phyloP scores from a whole-genome alignment of 2,329 filamentous ascomycete genomes.

The Colletotrichum trifolii region DNA sequence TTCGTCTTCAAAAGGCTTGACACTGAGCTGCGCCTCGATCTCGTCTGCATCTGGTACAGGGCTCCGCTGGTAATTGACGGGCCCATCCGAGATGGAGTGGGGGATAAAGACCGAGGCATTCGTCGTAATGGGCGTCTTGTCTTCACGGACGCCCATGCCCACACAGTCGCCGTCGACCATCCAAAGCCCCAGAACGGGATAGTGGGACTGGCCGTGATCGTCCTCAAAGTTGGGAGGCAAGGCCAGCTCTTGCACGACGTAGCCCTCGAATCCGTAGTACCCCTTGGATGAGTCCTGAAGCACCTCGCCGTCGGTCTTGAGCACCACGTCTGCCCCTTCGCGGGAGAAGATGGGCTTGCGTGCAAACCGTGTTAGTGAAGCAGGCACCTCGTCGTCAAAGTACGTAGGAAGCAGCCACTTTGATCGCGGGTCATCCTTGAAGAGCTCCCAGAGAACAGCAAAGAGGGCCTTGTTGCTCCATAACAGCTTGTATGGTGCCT shows the following conservation, averaged over 20 bases:
- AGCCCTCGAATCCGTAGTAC: conserved; percentile 3
- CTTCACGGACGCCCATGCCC: conserved; percentile 8
- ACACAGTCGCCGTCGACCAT: conserved; percentile 7
- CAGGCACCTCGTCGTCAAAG: background rate
- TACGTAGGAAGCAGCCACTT: conserved; percentile 23
- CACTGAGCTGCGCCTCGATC: background rate
- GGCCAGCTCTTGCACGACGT: conserved; percentile 9
- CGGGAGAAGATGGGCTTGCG: conserved; percentile 23
- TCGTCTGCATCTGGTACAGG: background rate
- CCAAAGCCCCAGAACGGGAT: conserved; percentile 19
- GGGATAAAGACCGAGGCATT: conserved; percentile 12
- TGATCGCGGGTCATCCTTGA: conserved; percentile 11
- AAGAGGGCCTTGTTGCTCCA: conserved; percentile 25
- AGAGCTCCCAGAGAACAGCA: conserved; percentile 13
- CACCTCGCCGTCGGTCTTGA: conserved; percentile 1
- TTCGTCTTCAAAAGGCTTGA: background rate
- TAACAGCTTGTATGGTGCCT: conserved; percentile 16
- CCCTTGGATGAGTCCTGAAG: conserved; percentile 3
- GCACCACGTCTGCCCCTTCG: conserved; percentile 11
- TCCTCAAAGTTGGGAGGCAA: conserved; percentile 10
- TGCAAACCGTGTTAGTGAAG: conserved; percentile 4
- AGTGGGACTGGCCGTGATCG: background rate
- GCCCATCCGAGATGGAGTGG: conserved; percentile 9
- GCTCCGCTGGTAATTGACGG: conserved; percentile 1
- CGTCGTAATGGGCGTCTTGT: conserved; percentile 2